phyloP scores from a whole-genome alignment of 2,329 filamentous ascomycete species.

The Aspergillus pseudonomiae region DNA sequence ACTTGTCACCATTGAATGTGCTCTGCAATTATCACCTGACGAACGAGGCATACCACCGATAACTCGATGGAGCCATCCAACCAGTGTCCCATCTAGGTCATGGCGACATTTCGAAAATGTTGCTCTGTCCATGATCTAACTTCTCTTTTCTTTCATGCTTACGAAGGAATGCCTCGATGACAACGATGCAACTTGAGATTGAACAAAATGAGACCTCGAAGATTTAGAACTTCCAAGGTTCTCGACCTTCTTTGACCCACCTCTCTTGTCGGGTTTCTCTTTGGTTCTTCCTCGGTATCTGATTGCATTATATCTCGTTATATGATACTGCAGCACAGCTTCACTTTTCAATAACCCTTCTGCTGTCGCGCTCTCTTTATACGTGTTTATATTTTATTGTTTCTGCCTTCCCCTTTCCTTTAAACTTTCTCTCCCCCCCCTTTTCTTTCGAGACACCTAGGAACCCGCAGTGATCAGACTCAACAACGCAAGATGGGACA shows the following conservation, averaged over 20 bases:
- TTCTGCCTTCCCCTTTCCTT: neutral
- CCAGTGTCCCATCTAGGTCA: neutral
- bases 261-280: neutral
- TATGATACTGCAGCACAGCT: neutral
- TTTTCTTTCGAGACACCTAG: neutral
- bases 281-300: neutral
- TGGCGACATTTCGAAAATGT: neutral
- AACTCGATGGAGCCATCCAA: neutral
- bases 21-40: neutral
- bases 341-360: constrained; percentile 12
- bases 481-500: neutral
- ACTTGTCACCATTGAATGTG: neutral
- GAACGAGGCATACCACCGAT: neutral
- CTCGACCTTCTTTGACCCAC: neutral
- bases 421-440: neutral
- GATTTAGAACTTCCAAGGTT: neutral
- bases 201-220: constrained; percentile 3
- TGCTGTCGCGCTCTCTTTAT: neutral
- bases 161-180: constrained; percentile 19
- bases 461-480: neutral
- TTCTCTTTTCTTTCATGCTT: constrained; percentile 4
- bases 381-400: neutral
- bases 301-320: neutral
- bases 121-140: neutral
- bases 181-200: constrained; percentile 12